Evolutionary conservation across 2,329 filamentous ascomycete genomes (phyloP).

Genomic region (Venturia carpophila): DNA sequence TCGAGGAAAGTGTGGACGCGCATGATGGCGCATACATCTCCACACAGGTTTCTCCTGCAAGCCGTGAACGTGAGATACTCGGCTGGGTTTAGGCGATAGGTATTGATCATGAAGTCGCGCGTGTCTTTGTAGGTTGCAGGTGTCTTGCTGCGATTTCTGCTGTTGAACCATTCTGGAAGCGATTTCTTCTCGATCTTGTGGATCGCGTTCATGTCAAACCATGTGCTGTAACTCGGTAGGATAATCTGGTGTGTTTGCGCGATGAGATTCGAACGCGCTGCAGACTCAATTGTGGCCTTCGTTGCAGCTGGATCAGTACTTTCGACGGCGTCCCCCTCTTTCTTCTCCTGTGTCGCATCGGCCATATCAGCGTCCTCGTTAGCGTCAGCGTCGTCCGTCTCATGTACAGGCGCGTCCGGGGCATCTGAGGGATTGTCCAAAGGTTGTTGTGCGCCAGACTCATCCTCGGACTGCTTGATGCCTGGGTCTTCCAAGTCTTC

Average conservation of each 20-base stretch:
- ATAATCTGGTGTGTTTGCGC: conserved; percentile 94
- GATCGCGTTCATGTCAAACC: conserved; percentile 97
- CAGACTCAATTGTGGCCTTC: conserved; percentile 74
- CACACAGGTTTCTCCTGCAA: conserved; percentile 86
- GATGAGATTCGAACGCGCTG: conserved; percentile 84
- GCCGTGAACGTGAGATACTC: conserved; percentile 97
- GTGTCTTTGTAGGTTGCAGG: conserved; percentile 97
- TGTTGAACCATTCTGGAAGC: conserved; percentile 97
- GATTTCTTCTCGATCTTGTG: conserved; percentile 90
- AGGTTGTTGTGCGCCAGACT: conserved; percentile 50
- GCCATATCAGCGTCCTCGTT: conserved; percentile 66
- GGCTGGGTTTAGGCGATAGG: conserved; percentile 87
- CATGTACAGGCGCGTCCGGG: conserved; percentile 52
- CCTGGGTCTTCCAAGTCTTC: conserved; percentile 24
- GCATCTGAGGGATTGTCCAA: conserved; percentile 64
- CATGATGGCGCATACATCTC: conserved; percentile 99
- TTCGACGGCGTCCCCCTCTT: conserved; percentile 27
- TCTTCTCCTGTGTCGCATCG: conserved; percentile 32
- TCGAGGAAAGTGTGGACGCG: conserved; percentile 95
- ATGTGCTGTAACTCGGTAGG: conserved; percentile 92
- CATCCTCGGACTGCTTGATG: conserved; percentile 45
- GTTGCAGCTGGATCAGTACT: conserved; percentile 43
- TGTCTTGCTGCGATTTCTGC: conserved; percentile 95
- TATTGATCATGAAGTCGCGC: conserved; percentile 99
- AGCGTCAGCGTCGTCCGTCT: conserved; percentile 50